Evolutionary conservation across 1,284 basidiomycete species (phyloP).

Genomic region (Ceratobasidium theobromae): DNA sequence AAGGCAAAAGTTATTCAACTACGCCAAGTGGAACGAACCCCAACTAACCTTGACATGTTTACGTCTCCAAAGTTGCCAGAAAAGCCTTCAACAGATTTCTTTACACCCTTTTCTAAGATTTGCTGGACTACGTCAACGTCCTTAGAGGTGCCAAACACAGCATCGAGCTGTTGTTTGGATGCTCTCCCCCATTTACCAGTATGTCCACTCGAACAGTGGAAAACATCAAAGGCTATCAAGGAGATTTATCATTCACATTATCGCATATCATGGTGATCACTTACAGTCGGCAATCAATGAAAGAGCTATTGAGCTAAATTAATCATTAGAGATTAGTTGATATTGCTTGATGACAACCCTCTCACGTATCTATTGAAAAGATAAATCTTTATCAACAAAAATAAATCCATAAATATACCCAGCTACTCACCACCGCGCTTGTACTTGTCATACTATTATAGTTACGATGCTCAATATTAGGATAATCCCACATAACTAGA

Average conservation of each 20-base stretch:
- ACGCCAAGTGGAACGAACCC: background rate
- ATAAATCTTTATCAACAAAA: conserved; percentile 37
- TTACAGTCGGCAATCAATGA: conserved; percentile 72
- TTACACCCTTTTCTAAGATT: conserved; percentile 48
- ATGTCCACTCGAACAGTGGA: conserved; percentile 63
- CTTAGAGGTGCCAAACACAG: conserved; percentile 62
- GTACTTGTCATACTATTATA: conserved; percentile 75
- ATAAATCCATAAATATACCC: conserved; percentile 36
- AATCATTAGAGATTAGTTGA: conserved; percentile 33
- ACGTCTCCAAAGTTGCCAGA: conserved; percentile 11
- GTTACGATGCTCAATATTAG: conserved; percentile 33
- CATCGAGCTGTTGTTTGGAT: conserved; percentile 77
- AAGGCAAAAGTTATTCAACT: background rate
- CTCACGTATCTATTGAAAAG: conserved; percentile 63
- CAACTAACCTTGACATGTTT: conserved; percentile 25
- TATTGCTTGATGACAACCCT: background rate
- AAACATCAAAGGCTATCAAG: conserved; percentile 51
- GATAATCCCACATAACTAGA: conserved; percentile 27
- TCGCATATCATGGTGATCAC: conserved; percentile 39
- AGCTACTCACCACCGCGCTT: conserved; percentile 64
- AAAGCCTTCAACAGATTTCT: conserved; percentile 10
- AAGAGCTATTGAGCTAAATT: conserved; percentile 61
- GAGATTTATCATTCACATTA: conserved; percentile 37
- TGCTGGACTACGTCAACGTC: conserved; percentile 61
- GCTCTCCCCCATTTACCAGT: conserved; percentile 69